These are phyloP conservation scores for Vitis hybrid DNA, from an alignment of 177 flowering plant genomes.

Conservation along the genomic window DNA sequence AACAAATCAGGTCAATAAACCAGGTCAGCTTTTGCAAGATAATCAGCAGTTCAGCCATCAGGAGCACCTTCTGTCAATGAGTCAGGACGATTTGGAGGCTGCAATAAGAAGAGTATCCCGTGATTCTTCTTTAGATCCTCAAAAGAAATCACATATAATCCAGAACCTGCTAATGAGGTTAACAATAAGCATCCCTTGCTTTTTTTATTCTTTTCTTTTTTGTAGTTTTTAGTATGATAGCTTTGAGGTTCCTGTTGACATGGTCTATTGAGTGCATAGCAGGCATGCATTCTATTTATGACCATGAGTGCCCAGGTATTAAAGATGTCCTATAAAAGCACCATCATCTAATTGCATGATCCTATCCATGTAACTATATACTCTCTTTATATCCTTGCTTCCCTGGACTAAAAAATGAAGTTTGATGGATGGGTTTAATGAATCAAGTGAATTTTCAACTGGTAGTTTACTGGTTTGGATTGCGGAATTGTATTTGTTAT, in stretches of 20 bases:
- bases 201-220: not conserved
- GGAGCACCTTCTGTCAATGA: slow-evolving; percentile 40
- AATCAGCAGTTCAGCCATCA: slow-evolving; percentile 26
- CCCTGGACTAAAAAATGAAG: not conserved
- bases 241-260: not conserved
- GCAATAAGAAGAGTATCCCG: slow-evolving; percentile 58
- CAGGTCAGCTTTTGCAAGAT: slow-evolving; percentile 14
- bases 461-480: not conserved
- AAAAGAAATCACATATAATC: slow-evolving; percentile 51
- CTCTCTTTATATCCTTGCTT: slow-evolving; percentile 2
- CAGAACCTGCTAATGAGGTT: slow-evolving; percentile 79
- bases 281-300: not conserved
- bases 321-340: not conserved
- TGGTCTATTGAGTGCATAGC: not conserved
- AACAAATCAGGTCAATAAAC: slow-evolving; percentile 21
- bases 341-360: not conserved
- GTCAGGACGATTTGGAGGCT: slow-evolving; percentile 70
- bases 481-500: not conserved
- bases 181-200: not conserved
- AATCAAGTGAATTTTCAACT: not conserved
- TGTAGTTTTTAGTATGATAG: not conserved
- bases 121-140: slow-evolving; percentile 59
- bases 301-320: not conserved
- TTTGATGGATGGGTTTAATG: not conserved
- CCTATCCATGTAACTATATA: not conserved